Base-by-base conservation (phyloP, 2,329 filamentous ascomycete genomes). In the Calonectria pseudoturangicola region DNA sequence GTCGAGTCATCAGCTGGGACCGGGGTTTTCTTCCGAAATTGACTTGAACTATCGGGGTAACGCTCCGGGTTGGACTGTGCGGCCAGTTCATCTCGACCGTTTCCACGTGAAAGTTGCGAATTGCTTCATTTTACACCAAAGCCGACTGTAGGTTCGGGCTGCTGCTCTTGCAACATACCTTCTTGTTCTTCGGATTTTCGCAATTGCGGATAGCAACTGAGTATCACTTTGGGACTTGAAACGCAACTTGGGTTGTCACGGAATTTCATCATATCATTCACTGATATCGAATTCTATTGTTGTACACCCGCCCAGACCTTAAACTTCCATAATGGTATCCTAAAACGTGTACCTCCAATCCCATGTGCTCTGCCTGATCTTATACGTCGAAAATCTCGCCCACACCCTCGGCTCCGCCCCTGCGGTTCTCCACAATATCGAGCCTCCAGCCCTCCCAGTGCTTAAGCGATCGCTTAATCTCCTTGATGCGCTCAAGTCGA, bases 361-460 rank as follows among this genome's bases (percentile, higher is more conserved):
- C 54, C 39, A 28, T 21, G 58, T 41, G 30, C 39, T 58, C 47
- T 64, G 47, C 66, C 47, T 64, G 47, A 50, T 43, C 30, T 76
- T 81, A 93, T 66, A 93, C 85, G 78, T 93, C 91, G 81, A 93
- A 93, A 30, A 93, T 90, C 80, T 92, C 90, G 1, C 91, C 91
- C 25, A 90, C 85, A 0, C 91, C 91, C 75, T 91, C 89, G 0
- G 88, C 89, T 5, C 89, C 89, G 2, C 89, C 89, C 73, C 87
- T 85, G 73, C 90, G 85, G 58, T 85, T 87, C 80, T 93, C 91
- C 7, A 93, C 91, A 77, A 93, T 85, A 80, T 93, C 91, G 78
- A 93, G 83, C 82, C 91, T 87, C 91, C 91, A 93, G 9, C 91
- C 91, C 74, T 92, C 89, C 91, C 91, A 93, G 80, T 91, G 90